Evolutionary conservation across 352 stramenopile genomes (phyloP), one percentile per base, ranked within the genome.

Genomic region (Globisporangium cylindrosporum): DNA sequence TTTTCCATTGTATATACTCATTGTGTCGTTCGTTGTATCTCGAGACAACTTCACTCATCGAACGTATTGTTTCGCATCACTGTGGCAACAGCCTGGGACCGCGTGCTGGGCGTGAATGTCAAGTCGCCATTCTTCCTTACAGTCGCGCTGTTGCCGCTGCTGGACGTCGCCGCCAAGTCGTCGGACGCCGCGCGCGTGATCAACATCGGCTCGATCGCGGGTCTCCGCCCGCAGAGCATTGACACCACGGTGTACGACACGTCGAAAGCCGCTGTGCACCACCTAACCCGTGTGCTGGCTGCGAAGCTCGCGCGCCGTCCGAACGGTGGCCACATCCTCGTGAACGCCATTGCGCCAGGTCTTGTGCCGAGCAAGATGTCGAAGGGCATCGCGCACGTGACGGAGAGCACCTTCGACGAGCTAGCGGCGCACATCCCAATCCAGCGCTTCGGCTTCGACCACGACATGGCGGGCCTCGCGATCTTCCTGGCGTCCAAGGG

Each of bases 311-410:
- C 86, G 62, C 80, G 80, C 29, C 83, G 79, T 8, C 78, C 84
- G 15, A 91, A 92, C 54, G 83, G 84, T 38, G 85, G 94, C 38
- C 81, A 92, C 72, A 98, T 99, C 64, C 93, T 97, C 5, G 95
- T 98, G 22, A 99, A 99, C 77, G 89, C 88, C 32, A 86, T 99
- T n/a, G 92, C 93, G 2, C 97, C 94, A 5, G 96, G 97, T 18
- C 91, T 97, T 66, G 90, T 99, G 20, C 90, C 88, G 2, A 94
- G 82, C 43, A 88, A 90, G 61, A 98, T 99, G 96, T 86, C 86
- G 6, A 72, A 91, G 36, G 90, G 89, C 18, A 80, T 98, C 36
- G 69, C 74, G 4, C 24, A 34, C 51, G 51, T 29, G 51, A 32
- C 24, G 51, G 22, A 57, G 9, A 57, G 51, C 24, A 34, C 9